These are phyloP conservation scores for Larix sibirica DNA, from an alignment of 83 land plant genomes.

Conservation along the genomic window DNA sequence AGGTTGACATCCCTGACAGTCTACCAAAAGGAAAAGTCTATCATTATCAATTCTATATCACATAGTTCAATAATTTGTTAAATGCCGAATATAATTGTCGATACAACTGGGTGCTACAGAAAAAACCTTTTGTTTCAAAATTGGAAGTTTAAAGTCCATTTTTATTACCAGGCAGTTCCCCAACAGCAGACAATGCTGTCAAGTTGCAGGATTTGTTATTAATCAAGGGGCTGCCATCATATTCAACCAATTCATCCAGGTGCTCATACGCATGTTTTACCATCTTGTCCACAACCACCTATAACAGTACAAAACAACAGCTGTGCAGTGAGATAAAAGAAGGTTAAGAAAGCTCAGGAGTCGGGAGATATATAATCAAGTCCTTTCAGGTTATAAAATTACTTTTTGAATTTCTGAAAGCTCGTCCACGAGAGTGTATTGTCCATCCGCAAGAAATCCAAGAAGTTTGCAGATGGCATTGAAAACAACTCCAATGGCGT, in stretches of 20 bases:
- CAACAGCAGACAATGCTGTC: conserved; percentile 15
- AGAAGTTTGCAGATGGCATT: conserved; percentile 65
- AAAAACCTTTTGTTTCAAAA: conserved; percentile 13
- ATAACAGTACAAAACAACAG: background rate
- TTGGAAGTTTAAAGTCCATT: conserved; percentile 18
- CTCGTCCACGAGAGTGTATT: conserved; percentile 51
- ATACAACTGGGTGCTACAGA: conserved; percentile 11
- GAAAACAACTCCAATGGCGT: conserved; percentile 71
- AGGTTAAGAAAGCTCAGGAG: background rate
- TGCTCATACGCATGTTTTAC: conserved; percentile 68
- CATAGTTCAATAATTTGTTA: conserved; percentile 18
- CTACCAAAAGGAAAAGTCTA: background rate
- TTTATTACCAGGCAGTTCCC: conserved; percentile 21
- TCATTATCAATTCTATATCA: conserved; percentile 18
- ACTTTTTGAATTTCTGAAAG: conserved; percentile 82
- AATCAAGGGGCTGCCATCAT: conserved; percentile 46
- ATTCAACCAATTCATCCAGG: conserved; percentile 62
- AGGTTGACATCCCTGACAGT: conserved; percentile 1
- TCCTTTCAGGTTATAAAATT: conserved; percentile 7
- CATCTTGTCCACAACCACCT: conserved; percentile 72
- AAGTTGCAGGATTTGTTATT: conserved; percentile 16
- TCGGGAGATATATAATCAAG: too few species aligned
- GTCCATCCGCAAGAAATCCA: conserved; percentile 57
- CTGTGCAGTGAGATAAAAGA: background rate
- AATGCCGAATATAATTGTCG: conserved; percentile 24